A percentile compares a stretch with the other conserved stretches of the same genome.
phyloP scores from a whole-genome alignment of 1,284 basidiomycete genomes.

The Fomitiporia mediterranea region DNA sequence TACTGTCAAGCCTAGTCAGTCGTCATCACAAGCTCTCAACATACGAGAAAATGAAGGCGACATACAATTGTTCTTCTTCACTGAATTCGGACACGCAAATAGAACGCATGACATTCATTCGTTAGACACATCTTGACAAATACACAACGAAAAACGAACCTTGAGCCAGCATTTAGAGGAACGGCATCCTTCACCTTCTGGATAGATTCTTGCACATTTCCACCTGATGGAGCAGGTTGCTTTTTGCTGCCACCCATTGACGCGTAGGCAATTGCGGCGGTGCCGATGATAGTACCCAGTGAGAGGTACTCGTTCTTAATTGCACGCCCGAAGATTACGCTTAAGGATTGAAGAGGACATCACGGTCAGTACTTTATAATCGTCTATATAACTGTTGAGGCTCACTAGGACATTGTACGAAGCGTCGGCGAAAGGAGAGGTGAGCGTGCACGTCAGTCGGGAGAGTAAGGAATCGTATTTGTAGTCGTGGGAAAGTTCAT shows the following conservation, averaged over 20 bases:
- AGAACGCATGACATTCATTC: constrained; percentile 15
- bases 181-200: constrained; percentile 57
- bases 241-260: constrained; percentile 49
- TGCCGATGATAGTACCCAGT: constrained; percentile 54
- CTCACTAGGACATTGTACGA: constrained; percentile 6
- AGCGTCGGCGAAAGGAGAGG: background rate
- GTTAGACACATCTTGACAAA: background rate
- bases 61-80: constrained; percentile 72
- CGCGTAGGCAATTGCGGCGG: constrained; percentile 47
- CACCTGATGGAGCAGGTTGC: constrained; percentile 35
- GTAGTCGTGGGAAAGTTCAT: background rate
- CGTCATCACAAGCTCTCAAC: constrained; percentile 28
- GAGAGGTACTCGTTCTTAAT: constrained; percentile 76
- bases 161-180: constrained; percentile 58
- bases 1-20: constrained; percentile 54
- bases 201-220: constrained; percentile 34
- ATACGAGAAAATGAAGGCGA: constrained; percentile 25
- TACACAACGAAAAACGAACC: constrained; percentile 41
- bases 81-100: no score
- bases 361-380: background rate
- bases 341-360: constrained; percentile 26
- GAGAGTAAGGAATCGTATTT: background rate
- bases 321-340: constrained; percentile 67
- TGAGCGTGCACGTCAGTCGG: background rate
- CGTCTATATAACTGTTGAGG: background rate